Conservation (phyloP, 305 asterid species). For the Fraxinus albicans region DNA sequence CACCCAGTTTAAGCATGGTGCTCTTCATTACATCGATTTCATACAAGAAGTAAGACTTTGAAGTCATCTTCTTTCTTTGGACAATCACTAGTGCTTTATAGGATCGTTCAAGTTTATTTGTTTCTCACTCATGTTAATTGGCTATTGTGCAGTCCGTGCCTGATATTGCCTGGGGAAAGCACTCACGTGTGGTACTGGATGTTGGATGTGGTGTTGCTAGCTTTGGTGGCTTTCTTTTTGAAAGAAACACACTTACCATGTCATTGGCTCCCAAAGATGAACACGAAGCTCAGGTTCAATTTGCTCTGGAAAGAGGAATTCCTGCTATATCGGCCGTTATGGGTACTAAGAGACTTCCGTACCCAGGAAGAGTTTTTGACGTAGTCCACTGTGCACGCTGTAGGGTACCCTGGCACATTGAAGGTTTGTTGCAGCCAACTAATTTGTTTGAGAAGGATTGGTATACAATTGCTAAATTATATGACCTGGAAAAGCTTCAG, state of each 20-base stretch:
- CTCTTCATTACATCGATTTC: slow-evolving; percentile 92
- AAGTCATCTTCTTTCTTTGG: background rate
- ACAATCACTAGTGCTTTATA: background rate
- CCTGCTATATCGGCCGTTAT: slow-evolving; percentile 32
- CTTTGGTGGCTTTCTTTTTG: too few relatives aligned
- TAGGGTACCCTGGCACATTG: slow-evolving; percentile 44
- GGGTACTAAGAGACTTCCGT: slow-evolving; percentile 41
- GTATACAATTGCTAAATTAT: background rate
- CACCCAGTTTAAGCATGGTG: slow-evolving; percentile 92
- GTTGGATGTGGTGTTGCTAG: too few relatives aligned
- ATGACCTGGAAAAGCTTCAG: background rate
- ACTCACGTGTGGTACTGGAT: too few relatives aligned
- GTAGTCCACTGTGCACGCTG: slow-evolving; percentile 40
- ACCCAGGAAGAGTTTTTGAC: slow-evolving; percentile 34
- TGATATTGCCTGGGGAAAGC: too few relatives aligned
- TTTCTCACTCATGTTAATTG: background rate
- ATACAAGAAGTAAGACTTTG: slow-evolving; percentile 63
- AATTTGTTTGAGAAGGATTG: background rate
- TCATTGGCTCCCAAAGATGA: slow-evolving; percentile 41
- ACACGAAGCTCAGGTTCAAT: slow-evolving; percentile 44
- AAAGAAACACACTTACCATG: slow-evolving; percentile 18
- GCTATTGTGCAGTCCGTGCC: too few relatives aligned
- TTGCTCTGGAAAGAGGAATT: slow-evolving; percentile 19
- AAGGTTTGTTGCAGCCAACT: slow-evolving; percentile 20
- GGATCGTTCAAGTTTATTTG: background rate